Evolutionary conservation across 805 yeast species (phyloP), one percentile per base, ranked within the genome.

Genomic region (Ogataea philodendri): DNA sequence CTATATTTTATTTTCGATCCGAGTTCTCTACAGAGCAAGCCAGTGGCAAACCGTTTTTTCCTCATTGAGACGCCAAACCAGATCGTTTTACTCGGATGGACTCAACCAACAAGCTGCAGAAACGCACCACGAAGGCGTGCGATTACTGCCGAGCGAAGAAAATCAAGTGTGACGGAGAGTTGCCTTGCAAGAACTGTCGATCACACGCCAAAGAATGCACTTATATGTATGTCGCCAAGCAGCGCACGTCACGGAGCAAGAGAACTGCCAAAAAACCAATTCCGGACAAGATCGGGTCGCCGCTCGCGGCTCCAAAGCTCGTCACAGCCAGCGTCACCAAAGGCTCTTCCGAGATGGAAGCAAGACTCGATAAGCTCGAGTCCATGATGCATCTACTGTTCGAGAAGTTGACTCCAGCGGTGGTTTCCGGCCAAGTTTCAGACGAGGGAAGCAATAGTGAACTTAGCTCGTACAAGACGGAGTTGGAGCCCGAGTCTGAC

Each of bases 151-250:
- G 78, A 11, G 51, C 50, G 35, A 60, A 72, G 26, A 74, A 74
- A 46, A 66, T 71, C 39, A 72, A 70, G 44, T 74, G 81, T 47
- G 72, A 74, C 48, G 75, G 78, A 1, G 52, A 49, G 3, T 41
- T 43, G 9, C 68, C 68, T 4, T 74, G 81, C 43, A 45, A 58
- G 6, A 60, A 62, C 24, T 72, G 81, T 45, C 39, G 47, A 7
- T 54, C 46, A 15, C 63, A 61, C 31, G 54, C 54, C 16, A 41
- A 51, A 4, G 33, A 33, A 3, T 73, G 79, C 46, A 45, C 64
- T 1, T 64, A 63, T 33, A 49, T 49, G 25, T 55, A 61, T 36
- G 51, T 62, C n/a, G 51, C 57, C 19, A 62, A 60, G 45, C 52
- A 51, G 31, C 41, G 64, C 30, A 14, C 34, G 3, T 14, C 26